Conservation (phyloP, 768 basidiomycete species). For the Candolleomyces eurysporus region DNA sequence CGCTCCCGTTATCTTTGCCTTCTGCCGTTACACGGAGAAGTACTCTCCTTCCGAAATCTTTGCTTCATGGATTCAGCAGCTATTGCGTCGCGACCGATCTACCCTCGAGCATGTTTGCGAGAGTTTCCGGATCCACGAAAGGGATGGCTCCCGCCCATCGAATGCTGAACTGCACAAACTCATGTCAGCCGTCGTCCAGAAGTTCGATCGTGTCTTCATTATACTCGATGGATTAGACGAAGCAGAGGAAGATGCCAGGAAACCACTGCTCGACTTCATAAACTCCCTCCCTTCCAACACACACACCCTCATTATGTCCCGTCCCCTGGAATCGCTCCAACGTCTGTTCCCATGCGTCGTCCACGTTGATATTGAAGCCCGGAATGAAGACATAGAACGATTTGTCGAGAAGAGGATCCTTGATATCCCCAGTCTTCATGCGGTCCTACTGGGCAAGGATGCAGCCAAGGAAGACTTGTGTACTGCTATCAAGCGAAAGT, state of each 20-base stretch:
- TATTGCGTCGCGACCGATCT: not conserved
- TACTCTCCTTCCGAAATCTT: not conserved
- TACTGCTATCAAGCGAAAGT: not conserved
- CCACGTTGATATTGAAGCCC: not conserved
- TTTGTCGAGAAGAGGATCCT: not conserved
- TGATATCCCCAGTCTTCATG: not conserved
- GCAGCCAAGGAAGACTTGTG: not conserved
- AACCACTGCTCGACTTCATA: not conserved
- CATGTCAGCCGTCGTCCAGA: not conserved
- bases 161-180: not conserved
- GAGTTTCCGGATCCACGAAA: not conserved
- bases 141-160: not conserved
- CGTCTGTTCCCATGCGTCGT: not conserved
- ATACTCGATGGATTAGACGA: conserved; percentile 1
- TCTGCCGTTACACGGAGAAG: conserved; percentile 2
- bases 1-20: not conserved
- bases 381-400: not conserved
- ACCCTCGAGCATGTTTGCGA: not conserved
- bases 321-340: not conserved
- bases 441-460: not conserved
- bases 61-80: not conserved
- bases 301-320: not conserved
- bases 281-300: not conserved
- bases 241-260: not conserved
- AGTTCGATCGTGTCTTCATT: not conserved